Evolutionary conservation across 345 rosid genomes (phyloP).

Genomic region (Eutrema japonicum): DNA sequence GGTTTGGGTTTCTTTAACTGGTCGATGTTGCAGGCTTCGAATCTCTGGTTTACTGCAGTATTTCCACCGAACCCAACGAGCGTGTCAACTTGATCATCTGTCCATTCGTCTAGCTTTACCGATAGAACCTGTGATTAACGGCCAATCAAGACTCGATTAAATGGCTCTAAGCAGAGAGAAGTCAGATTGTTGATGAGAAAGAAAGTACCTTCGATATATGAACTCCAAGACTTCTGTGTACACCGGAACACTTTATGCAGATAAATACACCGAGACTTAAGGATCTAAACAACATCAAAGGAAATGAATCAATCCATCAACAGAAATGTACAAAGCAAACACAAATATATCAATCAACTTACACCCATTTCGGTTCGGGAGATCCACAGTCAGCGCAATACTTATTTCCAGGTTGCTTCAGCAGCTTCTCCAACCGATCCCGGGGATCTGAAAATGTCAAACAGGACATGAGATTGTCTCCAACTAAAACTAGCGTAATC

Average conservation of each 20-base stretch:
- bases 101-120: slow-evolving; percentile 93
- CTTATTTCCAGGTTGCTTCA: slow-evolving; percentile 59
- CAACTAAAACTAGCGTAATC: slow-evolving; percentile 13
- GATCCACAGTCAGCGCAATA: slow-evolving; percentile 94
- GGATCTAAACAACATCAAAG: slow-evolving; percentile 62
- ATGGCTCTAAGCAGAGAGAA: slow-evolving; percentile 25
- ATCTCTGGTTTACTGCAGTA: slow-evolving; percentile 63
- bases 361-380: slow-evolving; percentile 98
- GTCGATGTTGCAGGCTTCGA: slow-evolving; percentile 73
- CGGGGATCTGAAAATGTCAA: slow-evolving; percentile 51
- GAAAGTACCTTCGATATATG: slow-evolving; percentile 86
- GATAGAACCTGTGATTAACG: slow-evolving; percentile 69
- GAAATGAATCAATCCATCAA: slow-evolving; percentile 33
- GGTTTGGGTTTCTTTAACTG: slow-evolving; percentile 69
- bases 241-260: slow-evolving; percentile 98
- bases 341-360: slow-evolving; percentile 44
- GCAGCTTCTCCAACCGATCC: slow-evolving; percentile 59
- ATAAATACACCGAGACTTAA: slow-evolving; percentile 77
- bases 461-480: slow-evolving; percentile 5
- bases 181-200: slow-evolving; percentile 4
- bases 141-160: slow-evolving; percentile 1
- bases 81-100: slow-evolving; percentile 80
- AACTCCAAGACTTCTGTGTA: slow-evolving; percentile 97
- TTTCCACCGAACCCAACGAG: slow-evolving; percentile 80
- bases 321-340: background rate